Conservation (phyloP, 371 early-diverging fungal genomes). For the Lichtheimia ornata region DNA sequence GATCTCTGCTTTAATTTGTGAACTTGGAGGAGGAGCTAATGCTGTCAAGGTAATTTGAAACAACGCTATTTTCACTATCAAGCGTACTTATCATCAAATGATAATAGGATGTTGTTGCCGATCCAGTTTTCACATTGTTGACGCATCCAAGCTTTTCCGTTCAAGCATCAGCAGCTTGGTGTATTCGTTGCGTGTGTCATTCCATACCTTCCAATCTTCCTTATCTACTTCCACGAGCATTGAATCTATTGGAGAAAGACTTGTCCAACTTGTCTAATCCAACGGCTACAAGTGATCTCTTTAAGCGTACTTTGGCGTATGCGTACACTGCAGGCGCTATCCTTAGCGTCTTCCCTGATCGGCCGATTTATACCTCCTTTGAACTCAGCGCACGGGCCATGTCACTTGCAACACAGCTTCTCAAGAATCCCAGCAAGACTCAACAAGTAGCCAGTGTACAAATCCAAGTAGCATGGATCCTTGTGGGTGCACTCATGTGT, state of each 20-base stretch:
- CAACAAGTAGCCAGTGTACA: slow-evolving; percentile 62
- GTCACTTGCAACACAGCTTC: slow-evolving; percentile 72
- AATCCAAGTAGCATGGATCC: slow-evolving; percentile 78
- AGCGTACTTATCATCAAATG: not conserved
- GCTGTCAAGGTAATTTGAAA: slow-evolving; percentile 58
- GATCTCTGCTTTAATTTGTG: slow-evolving; percentile 69
- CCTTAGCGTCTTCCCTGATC: slow-evolving; percentile 69
- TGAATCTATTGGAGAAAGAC: slow-evolving; percentile 64
- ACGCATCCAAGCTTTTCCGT: slow-evolving; percentile 73
- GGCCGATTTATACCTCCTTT: slow-evolving; percentile 75
- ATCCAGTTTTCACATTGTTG: slow-evolving; percentile 69
- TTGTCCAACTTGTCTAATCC: slow-evolving; percentile 45
- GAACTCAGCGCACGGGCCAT: slow-evolving; percentile 77
- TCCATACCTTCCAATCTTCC: slow-evolving; percentile 69
- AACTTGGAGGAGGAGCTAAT: slow-evolving; percentile 78
- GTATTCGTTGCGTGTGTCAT: slow-evolving; percentile 69
- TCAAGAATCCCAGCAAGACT: slow-evolving; percentile 68
- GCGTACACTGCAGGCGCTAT: slow-evolving; percentile 71
- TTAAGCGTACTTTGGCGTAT: slow-evolving; percentile 63
- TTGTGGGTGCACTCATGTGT: slow-evolving; percentile 78
- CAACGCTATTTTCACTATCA: too few relatives aligned
- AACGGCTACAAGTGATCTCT: slow-evolving; percentile 46
- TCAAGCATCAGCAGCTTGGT: slow-evolving; percentile 76
- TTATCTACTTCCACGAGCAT: slow-evolving; percentile 59
- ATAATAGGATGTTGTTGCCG: slow-evolving; percentile 59